phyloP scores from a whole-genome alignment of 108 stramenopile genomes.

The Cyclostephanos tholiformis region DNA sequence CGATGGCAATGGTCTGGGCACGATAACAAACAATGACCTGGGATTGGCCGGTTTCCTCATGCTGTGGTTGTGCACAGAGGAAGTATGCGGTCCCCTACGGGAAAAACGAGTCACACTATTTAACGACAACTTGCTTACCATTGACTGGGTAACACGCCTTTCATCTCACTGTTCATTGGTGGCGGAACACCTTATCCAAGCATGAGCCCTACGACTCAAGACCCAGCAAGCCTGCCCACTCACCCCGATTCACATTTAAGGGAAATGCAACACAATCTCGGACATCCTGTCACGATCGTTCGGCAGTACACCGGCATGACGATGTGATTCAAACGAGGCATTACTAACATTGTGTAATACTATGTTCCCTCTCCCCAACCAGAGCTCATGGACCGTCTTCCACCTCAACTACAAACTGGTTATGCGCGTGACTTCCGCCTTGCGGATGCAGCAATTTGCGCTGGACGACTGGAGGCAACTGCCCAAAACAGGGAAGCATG shows the following conservation, averaged over 20 bases:
- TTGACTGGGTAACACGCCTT: neutral
- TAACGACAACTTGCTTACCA: neutral
- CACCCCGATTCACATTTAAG: neutral
- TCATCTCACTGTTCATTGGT: neutral
- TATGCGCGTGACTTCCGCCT: slow-evolving; percentile 3
- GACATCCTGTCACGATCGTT: slow-evolving; percentile 22
- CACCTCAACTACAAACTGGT: neutral
- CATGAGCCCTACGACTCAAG: neutral
- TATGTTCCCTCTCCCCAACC: slow-evolving; percentile 16
- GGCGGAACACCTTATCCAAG: neutral
- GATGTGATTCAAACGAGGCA: neutral
- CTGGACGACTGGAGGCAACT: slow-evolving; percentile 29
- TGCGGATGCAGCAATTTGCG: slow-evolving; percentile 24
- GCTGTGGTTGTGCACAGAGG: slow-evolving; percentile 9
- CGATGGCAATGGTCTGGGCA: neutral
- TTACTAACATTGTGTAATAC: slow-evolving; percentile 15
- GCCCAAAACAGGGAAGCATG: slow-evolving; percentile 2
- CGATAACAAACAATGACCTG: neutral
- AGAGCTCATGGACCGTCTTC: slow-evolving; percentile 34
- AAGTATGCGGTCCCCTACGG: neutral
- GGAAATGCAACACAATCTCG: neutral
- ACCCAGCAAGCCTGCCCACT: too few species aligned
- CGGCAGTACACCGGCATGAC: slow-evolving; percentile 32
- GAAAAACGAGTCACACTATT: neutral
- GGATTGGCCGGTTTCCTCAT: slow-evolving; percentile 30